Evolutionary conservation across 2,329 filamentous ascomycete genomes (phyloP).

Genomic region (Xylariaceae sp.): DNA sequence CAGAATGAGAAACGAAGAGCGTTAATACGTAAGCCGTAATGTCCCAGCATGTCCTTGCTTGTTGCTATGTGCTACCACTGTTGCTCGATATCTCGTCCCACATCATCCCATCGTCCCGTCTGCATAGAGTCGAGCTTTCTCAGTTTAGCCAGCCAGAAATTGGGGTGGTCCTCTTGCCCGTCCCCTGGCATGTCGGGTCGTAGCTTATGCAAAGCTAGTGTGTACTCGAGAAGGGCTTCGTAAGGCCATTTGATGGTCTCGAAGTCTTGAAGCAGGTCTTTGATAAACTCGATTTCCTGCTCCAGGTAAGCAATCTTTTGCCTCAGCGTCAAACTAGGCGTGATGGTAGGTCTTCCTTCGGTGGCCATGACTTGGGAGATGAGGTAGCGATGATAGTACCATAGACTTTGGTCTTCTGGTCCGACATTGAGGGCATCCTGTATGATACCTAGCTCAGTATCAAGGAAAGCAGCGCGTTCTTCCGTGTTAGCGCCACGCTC

Average conservation of each 20-base stretch:
- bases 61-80: slow-evolving; percentile 23
- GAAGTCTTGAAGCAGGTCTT: slow-evolving; percentile 58
- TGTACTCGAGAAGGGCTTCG: slow-evolving; percentile 75
- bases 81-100: slow-evolving; percentile 41
- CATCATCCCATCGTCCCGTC: slow-evolving; percentile 68
- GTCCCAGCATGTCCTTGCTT: slow-evolving; percentile 7
- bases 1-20: not conserved
- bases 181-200: slow-evolving; percentile 39
- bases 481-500: slow-evolving; percentile 61
- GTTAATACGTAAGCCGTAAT: not conserved
- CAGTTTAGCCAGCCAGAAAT: slow-evolving; percentile 59
- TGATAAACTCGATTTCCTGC: slow-evolving; percentile 68
- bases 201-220: slow-evolving; percentile 52
- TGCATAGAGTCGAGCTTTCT: slow-evolving; percentile 68
- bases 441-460: slow-evolving; percentile 71
- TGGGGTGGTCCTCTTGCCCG: slow-evolving; percentile 42
- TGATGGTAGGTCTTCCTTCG: slow-evolving; percentile 51
- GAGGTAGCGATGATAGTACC: slow-evolving; percentile 93
- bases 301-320: slow-evolving; percentile 63
- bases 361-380: slow-evolving; percentile 60
- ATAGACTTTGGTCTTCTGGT: slow-evolving; percentile 89
- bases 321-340: slow-evolving; percentile 53
- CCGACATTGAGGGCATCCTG: slow-evolving; percentile 78
- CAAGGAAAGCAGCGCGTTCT: slow-evolving; percentile 63
- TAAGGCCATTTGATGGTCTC: slow-evolving; percentile 70